Evolutionary conservation across 2,329 filamentous ascomycete species (phyloP), one percentile per base, ranked within the genome.

Genomic region (Xylaria sp.): DNA sequence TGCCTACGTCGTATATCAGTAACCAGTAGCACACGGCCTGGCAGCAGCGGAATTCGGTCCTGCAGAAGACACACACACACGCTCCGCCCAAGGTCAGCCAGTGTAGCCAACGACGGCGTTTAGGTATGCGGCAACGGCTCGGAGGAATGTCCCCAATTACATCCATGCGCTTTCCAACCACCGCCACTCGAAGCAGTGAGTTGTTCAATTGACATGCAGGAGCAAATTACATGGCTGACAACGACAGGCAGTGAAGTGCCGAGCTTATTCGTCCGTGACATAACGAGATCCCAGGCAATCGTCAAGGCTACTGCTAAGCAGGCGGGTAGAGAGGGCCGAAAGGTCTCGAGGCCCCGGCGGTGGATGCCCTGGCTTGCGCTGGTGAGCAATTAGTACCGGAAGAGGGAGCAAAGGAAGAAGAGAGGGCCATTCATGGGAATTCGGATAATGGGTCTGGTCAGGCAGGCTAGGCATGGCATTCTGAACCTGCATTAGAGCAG

Each of bases 121-220:
- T 57, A 52, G 48, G 5, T 26, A 6, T 26, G 6, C 26, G 43
- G 52, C 47, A 49, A 39, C 52, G 29, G 49, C 17, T 54, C 54
- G 57, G 57, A 38, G 52, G 44, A 49, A 51, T 42, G 39, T 51
- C 46, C 57, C 50, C 54, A 26, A 26, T 26, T 26, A 26, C 11
- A 6, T 26, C 6, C 24, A 11, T 26, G 24, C 55, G 53, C 49
- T 48, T 50, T 50, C 49, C 47, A 50, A 49, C 38, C 40, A 44
- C 29, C 47, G 44, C 44, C 46, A 37, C n/a, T 39, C 13, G 40
- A 45, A n/a, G 34, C 43, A 51, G 19, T 58, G 52, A 56, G 52
- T 54, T 61, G 55, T 56, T 34, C 58, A 61, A 61, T 50, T 56
- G 24, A 38, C 48, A 56, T 61, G 58, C 55, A 61, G 44, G 54